phyloP scores from a whole-genome alignment of 352 stramenopile species.

The Proteromonas lacertae region DNA sequence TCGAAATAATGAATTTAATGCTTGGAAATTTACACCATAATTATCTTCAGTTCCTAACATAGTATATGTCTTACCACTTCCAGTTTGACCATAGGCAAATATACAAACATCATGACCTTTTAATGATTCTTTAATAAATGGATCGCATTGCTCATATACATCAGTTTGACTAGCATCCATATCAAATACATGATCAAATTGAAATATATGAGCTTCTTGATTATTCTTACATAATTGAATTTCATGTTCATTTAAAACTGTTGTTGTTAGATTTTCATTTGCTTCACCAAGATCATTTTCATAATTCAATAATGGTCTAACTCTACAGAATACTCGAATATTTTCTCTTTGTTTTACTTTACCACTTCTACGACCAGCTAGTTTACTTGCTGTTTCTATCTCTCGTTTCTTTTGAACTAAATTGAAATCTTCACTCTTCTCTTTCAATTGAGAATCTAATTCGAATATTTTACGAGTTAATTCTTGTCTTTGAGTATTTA shows the following conservation, averaged over 20 bases:
- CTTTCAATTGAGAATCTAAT: no score
- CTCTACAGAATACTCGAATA: slow-evolving; percentile 49
- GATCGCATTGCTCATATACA: background rate
- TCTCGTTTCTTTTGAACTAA: no score
- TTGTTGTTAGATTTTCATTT: background rate
- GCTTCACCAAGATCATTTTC: slow-evolving; percentile 12
- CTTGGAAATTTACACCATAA: slow-evolving; percentile 31
- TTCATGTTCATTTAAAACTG: slow-evolving; percentile 1
- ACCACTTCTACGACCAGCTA: no score
- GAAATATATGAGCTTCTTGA: no score
- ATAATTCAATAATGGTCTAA: slow-evolving; percentile 23
- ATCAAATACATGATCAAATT: background rate
- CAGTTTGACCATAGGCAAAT: slow-evolving; percentile 60
- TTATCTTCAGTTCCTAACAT: slow-evolving; percentile 32
- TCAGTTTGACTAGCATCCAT: background rate
- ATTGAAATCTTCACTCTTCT: no score
- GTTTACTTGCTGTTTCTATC: no score
- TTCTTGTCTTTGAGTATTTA: no score
- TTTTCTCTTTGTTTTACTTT: slow-evolving; percentile 24
- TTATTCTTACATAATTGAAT: background rate
- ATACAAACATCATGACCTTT: slow-evolving; percentile 47
- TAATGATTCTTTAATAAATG: slow-evolving; percentile 5
- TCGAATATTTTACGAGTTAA: no score
- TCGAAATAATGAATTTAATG: slow-evolving; percentile 36
- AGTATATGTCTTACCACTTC: slow-evolving; percentile 58